These are phyloP conservation scores for Fusarium sp. DNA, from an alignment of 2,329 filamentous ascomycete genomes.

Conservation along the genomic window DNA sequence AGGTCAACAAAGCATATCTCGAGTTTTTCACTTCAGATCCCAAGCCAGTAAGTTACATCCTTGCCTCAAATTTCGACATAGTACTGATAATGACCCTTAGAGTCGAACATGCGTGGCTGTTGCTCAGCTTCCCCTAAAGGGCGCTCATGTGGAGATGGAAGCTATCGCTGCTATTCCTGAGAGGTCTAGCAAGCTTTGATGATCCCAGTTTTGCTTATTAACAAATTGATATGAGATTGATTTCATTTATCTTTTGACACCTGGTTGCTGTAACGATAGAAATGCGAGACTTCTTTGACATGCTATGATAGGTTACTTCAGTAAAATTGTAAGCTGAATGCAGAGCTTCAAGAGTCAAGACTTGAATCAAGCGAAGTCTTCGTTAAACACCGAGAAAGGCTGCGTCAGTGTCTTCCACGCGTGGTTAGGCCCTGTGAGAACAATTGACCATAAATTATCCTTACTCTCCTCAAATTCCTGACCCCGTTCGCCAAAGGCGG, in stretches of 20 bases:
- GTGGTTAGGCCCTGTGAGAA: neutral
- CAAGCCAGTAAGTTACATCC: neutral
- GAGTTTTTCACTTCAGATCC: neutral
- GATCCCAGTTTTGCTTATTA: too few species aligned
- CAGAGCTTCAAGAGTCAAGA: too few species aligned
- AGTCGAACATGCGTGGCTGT: neutral
- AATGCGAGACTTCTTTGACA: too few species aligned
- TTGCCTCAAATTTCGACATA: accelerated
- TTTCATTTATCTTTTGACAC: too few species aligned
- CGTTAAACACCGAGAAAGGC: neutral
- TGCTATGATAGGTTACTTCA: too few species aligned
- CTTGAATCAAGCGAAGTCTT: too few species aligned
- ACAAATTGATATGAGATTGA: too few species aligned
- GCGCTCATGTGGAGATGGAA: neutral
- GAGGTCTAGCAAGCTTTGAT: neutral
- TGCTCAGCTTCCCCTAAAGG: neutral
- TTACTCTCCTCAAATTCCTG: neutral
- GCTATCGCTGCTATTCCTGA: neutral
- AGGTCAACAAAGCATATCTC: neutral
- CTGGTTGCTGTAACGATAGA: too few species aligned
- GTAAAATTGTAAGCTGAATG: too few species aligned
- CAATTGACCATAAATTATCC: neutral
- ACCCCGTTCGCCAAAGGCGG: neutral
- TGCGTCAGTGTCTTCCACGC: neutral
- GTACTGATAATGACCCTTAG: neutral